Evolutionary conservation across 2,329 filamentous ascomycete genomes (phyloP), one percentile per base, ranked within the genome.

Genomic region (Beauveria medogensis): DNA sequence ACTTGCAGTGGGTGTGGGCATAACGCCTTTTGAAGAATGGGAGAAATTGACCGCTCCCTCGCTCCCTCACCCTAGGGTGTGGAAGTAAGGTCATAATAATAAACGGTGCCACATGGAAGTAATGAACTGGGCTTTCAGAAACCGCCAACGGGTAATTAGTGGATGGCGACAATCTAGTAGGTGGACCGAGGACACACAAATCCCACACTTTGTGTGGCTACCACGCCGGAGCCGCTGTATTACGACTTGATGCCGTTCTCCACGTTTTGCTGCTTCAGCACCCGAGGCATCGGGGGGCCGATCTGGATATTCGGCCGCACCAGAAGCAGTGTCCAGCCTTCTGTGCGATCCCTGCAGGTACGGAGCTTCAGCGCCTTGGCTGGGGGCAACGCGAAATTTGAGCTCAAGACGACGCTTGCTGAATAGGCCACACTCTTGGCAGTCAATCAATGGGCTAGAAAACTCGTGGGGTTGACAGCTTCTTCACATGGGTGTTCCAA

Each of bases 301-400:
- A 59, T 52, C 56, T 59, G 24, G 37, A 14, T 40, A 59, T 9
- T 43, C 53, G 40, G 53, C 40, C 46, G 34, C 34, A 12, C 14
- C 56, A 52, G 30, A 24, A 20, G 37, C 55, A 22, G 52, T 41
- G 44, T 50, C 55, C 46, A 28, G 22, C 46, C 30, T 37, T 50
- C 30, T 24, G n/a, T 50, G 30, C 34, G 46, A 51, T 43, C 46
- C 46, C 54, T 56, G 54, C 54, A 56, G 54, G 54, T 56, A 56
- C 54, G 28, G 26, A 30, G 52, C 22, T 22, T 18, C 52, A 55
- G 52, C 52, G 37, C 53, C 54, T 18, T 56, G 54, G 43, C 43
- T 37, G 9, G 54, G 26, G 26, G 50, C 24, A 8, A 20, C n/a
- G 30, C 37, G 7, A 14, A 24, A 12, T 5, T 37, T 37, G 20